phyloP scores from a whole-genome alignment of 2,329 filamentous ascomycete genomes.

The Myriosclerotinia scirpicola region DNA sequence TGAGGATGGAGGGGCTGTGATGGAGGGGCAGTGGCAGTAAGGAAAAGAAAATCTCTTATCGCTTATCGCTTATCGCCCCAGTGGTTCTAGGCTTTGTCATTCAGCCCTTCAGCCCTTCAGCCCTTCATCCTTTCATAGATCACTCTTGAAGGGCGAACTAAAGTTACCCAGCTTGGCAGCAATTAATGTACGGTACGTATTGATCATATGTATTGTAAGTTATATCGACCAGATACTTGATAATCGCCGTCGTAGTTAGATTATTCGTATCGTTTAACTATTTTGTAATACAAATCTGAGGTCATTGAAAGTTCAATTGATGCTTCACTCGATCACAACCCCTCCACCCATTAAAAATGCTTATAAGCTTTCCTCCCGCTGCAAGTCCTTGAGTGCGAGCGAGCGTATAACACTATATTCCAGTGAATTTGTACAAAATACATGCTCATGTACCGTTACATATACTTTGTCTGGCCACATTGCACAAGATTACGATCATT shows the following conservation, averaged over 20 bases:
- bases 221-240: too few species aligned
- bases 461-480: not conserved
- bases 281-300: not conserved
- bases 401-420: not conserved
- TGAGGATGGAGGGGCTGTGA: not conserved
- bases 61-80: slow-evolving; percentile 7
- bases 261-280: not conserved
- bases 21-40: slow-evolving; percentile 12
- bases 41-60: slow-evolving; percentile 20
- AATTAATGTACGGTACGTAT: not conserved
- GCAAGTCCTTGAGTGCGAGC: not conserved
- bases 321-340: not conserved
- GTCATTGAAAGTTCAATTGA: not conserved
- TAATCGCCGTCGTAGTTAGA: not conserved
- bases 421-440: slow-evolving; percentile 6
- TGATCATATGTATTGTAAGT: not conserved
- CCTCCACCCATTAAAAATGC: not conserved
- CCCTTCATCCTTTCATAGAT: not conserved
- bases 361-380: not conserved
- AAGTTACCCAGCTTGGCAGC: not conserved
- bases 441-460: not conserved
- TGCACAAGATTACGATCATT: not conserved
- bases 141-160: not conserved
- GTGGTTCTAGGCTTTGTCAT: not conserved
- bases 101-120: not conserved